A percentile compares a stretch with the other conserved stretches of the same genome.
phyloP scores from a whole-genome alignment of 257 asterid genomes.

The Capsicum rhomboideum region DNA sequence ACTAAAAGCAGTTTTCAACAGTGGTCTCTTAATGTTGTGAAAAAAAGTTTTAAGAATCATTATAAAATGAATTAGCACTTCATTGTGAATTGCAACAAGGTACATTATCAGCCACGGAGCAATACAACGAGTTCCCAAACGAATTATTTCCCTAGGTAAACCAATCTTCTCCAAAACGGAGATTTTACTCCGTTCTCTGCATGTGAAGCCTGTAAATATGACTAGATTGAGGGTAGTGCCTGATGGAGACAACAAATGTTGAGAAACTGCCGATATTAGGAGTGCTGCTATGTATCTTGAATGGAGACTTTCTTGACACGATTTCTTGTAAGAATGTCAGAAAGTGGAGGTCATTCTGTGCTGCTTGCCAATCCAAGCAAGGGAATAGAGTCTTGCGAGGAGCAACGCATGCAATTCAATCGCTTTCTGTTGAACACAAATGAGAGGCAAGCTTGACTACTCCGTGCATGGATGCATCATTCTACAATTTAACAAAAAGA shows the following conservation, averaged over 20 bases:
- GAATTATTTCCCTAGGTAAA: not conserved
- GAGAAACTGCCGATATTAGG: not conserved
- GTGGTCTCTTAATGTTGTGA: not conserved
- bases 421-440: constrained; percentile 46
- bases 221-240: not conserved
- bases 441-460: constrained; percentile 67
- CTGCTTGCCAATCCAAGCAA: not conserved
- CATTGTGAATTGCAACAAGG: not conserved
- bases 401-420: constrained; percentile 5
- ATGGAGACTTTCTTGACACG: not conserved
- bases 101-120: not conserved
- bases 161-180: not conserved
- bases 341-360: not conserved
- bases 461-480: constrained; percentile 76
- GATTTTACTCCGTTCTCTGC: not conserved
- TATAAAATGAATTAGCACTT: not conserved
- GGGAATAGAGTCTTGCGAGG: not conserved
- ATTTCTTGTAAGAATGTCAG: not conserved
- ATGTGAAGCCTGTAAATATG: not conserved
- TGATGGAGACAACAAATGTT: not conserved
- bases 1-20: too few species aligned
- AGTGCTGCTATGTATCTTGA: not conserved
- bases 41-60: not conserved
- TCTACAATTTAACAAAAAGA: constrained; percentile 25
- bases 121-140: not conserved